Base-by-base conservation (phyloP, 805 yeast species). In the Sporopachydermia quercuum region DNA sequence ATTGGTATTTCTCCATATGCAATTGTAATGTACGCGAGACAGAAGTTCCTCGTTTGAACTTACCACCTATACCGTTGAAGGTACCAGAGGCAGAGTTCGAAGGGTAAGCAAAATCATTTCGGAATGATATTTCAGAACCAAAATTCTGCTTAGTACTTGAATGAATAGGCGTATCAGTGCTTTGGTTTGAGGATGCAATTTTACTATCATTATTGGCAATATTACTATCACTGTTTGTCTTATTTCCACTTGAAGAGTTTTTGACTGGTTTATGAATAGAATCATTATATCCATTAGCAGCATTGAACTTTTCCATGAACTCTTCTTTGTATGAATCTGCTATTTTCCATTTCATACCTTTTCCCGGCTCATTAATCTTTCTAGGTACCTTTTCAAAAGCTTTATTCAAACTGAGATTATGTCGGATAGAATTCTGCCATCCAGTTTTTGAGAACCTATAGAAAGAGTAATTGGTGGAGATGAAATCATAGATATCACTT, bases 311-410 rank as follows among this genome's bases (percentile, higher is more conserved):
- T 48, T 70, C 72, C 55, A 87, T 60, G 51, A 87, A 87, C 47
- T 91, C 98, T 36, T 76, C 77, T 51, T 80, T 78, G 56, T 81
- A 89, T 37, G 76, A 63, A 34, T 84, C 91, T 46, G 86, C 76
- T 43, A 91, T 87, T 61, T 86, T 93, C 99, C 99, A 91, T 61
- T 91, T 91, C 94, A 91, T 89, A 47, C 98, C 97, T 58, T 91
- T 91, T 14, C 99, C 98, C 0, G 97, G 96, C 61, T 91, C 97
- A 57, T 85, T 80, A 19, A 94, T 87, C 54, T 82, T 74, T 52
- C 99, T 71, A 34, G 97, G 96, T 16, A 89, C 96, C 61, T 91
- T 91, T 53, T 89, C 97, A 62, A 91, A 91, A 13, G 98, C 97
- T 63, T 89, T 91, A 60, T 91, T 91, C 43, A 91, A 66, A 2